A percentile compares a stretch with the other conserved stretches of the same genome.
Evolutionary conservation across 139 green algal species (phyloP).

Genomic region (Chlamydomonas schloesseri): DNA sequence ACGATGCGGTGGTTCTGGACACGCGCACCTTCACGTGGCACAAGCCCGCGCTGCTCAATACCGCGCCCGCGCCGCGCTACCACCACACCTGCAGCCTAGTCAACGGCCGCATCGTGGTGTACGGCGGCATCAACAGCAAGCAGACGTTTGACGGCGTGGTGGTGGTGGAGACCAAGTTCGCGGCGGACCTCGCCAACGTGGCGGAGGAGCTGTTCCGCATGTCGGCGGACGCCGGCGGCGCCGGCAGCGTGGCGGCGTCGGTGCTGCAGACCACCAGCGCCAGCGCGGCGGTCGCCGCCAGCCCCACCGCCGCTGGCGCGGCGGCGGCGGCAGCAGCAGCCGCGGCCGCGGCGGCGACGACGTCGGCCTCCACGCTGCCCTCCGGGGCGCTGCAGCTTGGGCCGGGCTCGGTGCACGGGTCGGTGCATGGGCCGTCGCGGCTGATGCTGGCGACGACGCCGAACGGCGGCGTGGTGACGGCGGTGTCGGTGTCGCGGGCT

Average conservation of each 20-base stretch:
- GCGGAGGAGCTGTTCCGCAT: constrained; percentile 62
- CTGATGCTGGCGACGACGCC: background rate
- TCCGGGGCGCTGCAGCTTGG: background rate
- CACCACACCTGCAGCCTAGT: constrained; percentile 60
- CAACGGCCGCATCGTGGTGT: constrained; percentile 48
- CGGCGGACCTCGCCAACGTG: constrained; percentile 51
- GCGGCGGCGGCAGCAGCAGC: no score
- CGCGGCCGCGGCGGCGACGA: no score
- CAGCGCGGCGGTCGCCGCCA: background rate
- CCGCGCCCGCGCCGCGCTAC: constrained; percentile 63
- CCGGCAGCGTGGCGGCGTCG: background rate
- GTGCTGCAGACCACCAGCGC: background rate
- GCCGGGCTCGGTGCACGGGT: no score
- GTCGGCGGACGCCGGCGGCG: background rate
- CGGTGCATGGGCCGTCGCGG: background rate
- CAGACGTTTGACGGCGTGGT: constrained; percentile 69
- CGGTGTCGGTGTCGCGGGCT: background rate
- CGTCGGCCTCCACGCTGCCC: no score
- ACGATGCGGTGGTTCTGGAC: constrained; percentile 59
- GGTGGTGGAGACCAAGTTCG: constrained; percentile 55
- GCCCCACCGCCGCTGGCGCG: background rate
- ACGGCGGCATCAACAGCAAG: constrained; percentile 70
- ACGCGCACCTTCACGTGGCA: constrained; percentile 53
- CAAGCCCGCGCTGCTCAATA: constrained; percentile 55
- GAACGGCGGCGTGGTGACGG: background rate